phyloP scores from a whole-genome alignment of 2,329 filamentous ascomycete genomes.

The Dryadomyces quercus-mongolicae region DNA sequence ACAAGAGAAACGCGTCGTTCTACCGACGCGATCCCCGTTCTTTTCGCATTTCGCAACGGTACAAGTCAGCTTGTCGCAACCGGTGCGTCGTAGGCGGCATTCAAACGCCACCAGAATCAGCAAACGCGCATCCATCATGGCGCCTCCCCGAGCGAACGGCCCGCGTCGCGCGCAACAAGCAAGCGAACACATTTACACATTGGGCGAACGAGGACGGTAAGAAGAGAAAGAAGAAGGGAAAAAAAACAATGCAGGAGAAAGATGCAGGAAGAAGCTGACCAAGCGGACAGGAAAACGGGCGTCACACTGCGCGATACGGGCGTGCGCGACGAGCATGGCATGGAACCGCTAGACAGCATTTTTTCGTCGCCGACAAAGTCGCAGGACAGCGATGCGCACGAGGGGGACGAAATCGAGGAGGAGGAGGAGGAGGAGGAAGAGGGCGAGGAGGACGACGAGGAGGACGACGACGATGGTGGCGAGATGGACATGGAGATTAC shows the following conservation, averaged over 20 bases:
- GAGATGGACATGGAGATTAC: slow-evolving; percentile 37
- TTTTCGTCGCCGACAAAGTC: slow-evolving; percentile 73
- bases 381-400: slow-evolving; percentile 17
- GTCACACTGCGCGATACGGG: slow-evolving; percentile 68
- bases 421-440: slow-evolving; percentile 15
- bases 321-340: slow-evolving; percentile 77
- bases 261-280: neutral
- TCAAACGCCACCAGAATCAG: neutral
- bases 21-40: neutral
- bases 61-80: no score
- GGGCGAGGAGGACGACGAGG: slow-evolving; percentile 18
- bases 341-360: slow-evolving; percentile 76
- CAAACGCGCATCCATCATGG: slow-evolving; percentile 19
- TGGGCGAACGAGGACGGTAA: slow-evolving; percentile 39
- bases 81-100: neutral
- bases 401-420: slow-evolving; percentile 19
- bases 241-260: neutral
- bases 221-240: neutral
- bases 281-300: slow-evolving; percentile 83
- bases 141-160: slow-evolving; percentile 22
- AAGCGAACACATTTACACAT: slow-evolving; percentile 33
- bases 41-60: neutral
- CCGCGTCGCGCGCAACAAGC: slow-evolving; percentile 26
- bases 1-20: neutral
- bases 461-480: slow-evolving; percentile 17